These are phyloP conservation scores for Castanea crenata DNA, from an alignment of 306 rosid genomes.

Conservation along the genomic window DNA sequence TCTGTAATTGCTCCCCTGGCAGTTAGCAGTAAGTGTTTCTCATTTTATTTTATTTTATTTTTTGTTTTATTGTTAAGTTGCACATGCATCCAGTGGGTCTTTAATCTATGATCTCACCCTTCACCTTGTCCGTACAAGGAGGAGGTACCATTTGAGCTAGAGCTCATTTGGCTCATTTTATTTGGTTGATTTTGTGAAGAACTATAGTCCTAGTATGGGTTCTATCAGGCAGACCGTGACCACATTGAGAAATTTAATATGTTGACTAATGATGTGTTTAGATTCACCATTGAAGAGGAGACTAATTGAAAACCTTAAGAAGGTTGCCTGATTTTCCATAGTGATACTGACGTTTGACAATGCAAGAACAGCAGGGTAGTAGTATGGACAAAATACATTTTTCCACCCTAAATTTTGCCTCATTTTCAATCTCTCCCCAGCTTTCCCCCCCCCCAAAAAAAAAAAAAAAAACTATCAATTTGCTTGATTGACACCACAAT, in stretches of 20 bases:
- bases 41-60: neutral
- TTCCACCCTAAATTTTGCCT: too few species aligned
- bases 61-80: too few species aligned
- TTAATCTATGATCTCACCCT: too few species aligned
- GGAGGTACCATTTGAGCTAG: too few species aligned
- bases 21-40: slow-evolving; percentile 69
- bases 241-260: slow-evolving; percentile 3
- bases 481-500: too few species aligned
- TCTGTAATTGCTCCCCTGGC: slow-evolving; percentile 80
- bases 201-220: slow-evolving; percentile 12
- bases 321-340: neutral
- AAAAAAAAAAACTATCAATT: too few species aligned
- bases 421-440: too few species aligned
- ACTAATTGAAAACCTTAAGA: neutral
- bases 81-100: too few species aligned
- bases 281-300: neutral
- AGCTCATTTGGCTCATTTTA: neutral
- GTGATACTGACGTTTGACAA: neutral
- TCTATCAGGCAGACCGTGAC: neutral
- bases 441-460: rapidly evolving
- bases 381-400: too few species aligned
- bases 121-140: too few species aligned
- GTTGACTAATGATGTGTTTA: neutral
- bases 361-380: neutral
- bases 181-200: neutral